A percentile compares a stretch with the other conserved stretches of the same genome.
Evolutionary conservation across 352 stramenopile species (phyloP).

Genomic region (Pythium grandisporangium): DNA sequence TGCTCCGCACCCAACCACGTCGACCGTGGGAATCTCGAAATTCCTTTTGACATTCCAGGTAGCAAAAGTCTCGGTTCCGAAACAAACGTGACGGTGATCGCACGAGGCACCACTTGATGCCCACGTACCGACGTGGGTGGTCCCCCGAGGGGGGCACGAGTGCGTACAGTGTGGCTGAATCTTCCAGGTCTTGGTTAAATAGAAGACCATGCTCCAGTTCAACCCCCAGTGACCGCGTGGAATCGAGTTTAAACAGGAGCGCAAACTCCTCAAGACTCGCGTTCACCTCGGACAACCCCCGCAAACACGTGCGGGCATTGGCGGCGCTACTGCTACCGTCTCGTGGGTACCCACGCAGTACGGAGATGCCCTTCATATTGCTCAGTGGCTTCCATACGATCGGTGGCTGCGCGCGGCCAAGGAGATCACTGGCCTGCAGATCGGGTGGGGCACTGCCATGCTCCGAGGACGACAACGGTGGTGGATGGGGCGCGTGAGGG

Average conservation of each 20-base stretch:
- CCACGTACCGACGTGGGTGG: conserved; percentile 65
- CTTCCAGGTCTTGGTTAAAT: conserved; percentile 70
- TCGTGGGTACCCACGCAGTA: conserved; percentile 31
- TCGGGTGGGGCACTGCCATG: no score
- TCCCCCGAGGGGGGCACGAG: conserved; percentile 60
- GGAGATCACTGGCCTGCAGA: no score
- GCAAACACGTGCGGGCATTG: conserved; percentile 52
- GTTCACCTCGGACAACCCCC: conserved; percentile 57
- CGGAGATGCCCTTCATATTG: conserved; percentile 37
- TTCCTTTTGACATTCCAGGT: conserved; percentile 81
- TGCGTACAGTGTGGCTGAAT: conserved; percentile 65
- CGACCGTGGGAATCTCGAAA: conserved; percentile 51
- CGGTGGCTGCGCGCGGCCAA: no score
- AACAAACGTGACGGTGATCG: conserved; percentile 68
- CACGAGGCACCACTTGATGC: conserved; percentile 75
- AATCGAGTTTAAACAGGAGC: conserved; percentile 75
- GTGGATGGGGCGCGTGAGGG: no score
- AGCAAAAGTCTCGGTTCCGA: conserved; percentile 74
- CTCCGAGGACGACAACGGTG: no score
- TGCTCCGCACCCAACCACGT: conserved; percentile 36
- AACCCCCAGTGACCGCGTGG: conserved; percentile 35
- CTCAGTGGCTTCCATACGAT: conserved; percentile 52
- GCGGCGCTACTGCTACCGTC: conserved; percentile 10
- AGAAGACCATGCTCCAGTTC: conserved; percentile 70
- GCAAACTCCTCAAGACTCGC: conserved; percentile 80